Base-by-base conservation (phyloP, 257 asterid species). In the Ophiorrhiza pumila region DNA sequence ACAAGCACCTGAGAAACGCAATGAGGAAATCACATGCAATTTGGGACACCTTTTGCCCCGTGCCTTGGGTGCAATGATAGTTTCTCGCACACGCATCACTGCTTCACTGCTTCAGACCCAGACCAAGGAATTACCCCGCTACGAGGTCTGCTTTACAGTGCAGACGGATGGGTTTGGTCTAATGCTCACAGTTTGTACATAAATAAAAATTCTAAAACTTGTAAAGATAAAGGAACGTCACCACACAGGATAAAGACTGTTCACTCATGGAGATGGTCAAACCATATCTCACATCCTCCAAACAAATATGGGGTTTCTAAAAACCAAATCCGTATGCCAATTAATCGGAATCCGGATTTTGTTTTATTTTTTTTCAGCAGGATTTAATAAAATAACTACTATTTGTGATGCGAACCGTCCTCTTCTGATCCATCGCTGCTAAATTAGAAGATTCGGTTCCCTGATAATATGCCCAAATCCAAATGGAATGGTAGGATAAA, bases 51-150 rank as follows among this genome's bases (percentile, higher is more conserved):
- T 73, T 73, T 63, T 63, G 34, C 35, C 71, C 42, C 77, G 71
- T 73, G 77, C 77, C 64, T 32, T 52, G 4, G 42, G 41, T 23
- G 71, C 63, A 73, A 73, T 73, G 42, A 73, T 73, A 37, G 25
- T 49, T 66, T 41, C 62, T 35, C 31, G 1, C 62, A 34, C 63
- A 71, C 75, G 75, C n/a, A n/a, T n/a, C n/a, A n/a, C n/a, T n/a
- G n/a, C n/a, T n/a, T n/a, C n/a, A n/a, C n/a, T n/a, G n/a, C 75
- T 58, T 25, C 59, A 5, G 46, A 20, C 18, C 5, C 55, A 25
- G 8, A 10, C 69, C 45, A 9, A 3, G 23, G 12, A 59, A 17
- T 29, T 29, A 31, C 39, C 68, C 20, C 50, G 11, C 20, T 7
- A 39, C 52, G 52, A 64, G 52, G 52, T 37, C 20, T n/a, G 52